Evolutionary conservation across 1,139 yeast species (phyloP).

Genomic region (Hyphopichia khmerensis): DNA sequence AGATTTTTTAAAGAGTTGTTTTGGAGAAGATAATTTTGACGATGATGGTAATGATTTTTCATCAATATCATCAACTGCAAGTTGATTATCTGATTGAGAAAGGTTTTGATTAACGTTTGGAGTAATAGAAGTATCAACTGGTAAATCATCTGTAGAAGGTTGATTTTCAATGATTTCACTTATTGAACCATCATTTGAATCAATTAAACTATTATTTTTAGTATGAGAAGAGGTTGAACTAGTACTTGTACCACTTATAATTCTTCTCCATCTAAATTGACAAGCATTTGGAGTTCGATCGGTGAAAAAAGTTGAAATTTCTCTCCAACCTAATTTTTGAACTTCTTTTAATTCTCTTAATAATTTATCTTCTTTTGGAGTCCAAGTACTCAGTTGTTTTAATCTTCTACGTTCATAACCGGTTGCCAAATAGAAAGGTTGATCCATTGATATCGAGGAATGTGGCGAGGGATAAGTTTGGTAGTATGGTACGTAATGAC

Average conservation of each 20-base stretch:
- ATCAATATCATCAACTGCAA: no score
- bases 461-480: neutral
- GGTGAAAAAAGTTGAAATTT: conserved; percentile 40
- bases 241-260: conserved; percentile 28
- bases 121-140: no score
- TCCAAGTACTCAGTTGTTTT: conserved; percentile 40
- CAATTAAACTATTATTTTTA: neutral
- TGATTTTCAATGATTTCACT: neutral
- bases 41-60: neutral
- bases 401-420: conserved; percentile 15
- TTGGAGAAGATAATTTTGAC: neutral
- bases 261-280: conserved; percentile 48
- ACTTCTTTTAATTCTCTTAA: conserved; percentile 38
- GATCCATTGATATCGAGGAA: neutral
- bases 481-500: conserved; percentile 4
- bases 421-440: neutral
- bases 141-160: no score
- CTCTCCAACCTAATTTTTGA: conserved; percentile 48
- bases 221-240: neutral
- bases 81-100: no score
- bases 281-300: conserved; percentile 50
- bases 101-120: no score
- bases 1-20: neutral
- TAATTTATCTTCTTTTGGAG: conserved; percentile 38
- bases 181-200: neutral